Evolutionary conservation across 805 yeast genomes (phyloP), one percentile per base, ranked within the genome.

Genomic region (Starmera caribaea): DNA sequence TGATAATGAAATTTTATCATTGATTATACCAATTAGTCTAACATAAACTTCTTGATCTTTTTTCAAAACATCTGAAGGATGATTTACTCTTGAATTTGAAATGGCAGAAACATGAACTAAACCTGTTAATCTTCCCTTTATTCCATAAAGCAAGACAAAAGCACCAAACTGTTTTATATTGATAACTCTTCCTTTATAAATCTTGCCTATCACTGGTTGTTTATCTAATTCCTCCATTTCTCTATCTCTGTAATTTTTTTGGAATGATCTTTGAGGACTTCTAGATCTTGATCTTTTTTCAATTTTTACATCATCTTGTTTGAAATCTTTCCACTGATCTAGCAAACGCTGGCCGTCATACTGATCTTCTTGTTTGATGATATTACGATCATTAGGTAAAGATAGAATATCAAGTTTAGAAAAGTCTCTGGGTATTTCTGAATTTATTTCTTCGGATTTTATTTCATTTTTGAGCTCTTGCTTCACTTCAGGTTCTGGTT

Each of bases 81-180:
- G 71, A 7, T 66, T 59, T 2, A 81, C 62, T 36, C 86, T 61
- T 3, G 62, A 46, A n/a, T 54, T 53, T 5, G 74, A 65, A 28
- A 89, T 66, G 34, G 78, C 81, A 1, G 95, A 85, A 0, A 83
- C 69, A 53, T 89, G 97, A 31, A 89, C 79, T 14, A 89, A 63
- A 0, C 95, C 95, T 49, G 64, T 76, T 16, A 56, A 54, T 17
- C 45, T 45, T 12, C 54, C 52, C 32, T 51, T 41, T 3, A 66
- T 50, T 0, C 69, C 74, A 6, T 57, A 46, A 1, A 89, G 55
- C 9, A 73, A 58, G 0, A 87, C 72, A 54, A 89, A 90, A 1
- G 87, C 94, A 1, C 97, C 97, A 59, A 77, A 89, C 2, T 71
- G 57, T 34, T 77, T 76, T 1, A 84, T 49, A 35, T 73, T 74